These are phyloP conservation scores for Nematodospora anomalae DNA, from an alignment of 1,139 yeast genomes.

Conservation along the genomic window DNA sequence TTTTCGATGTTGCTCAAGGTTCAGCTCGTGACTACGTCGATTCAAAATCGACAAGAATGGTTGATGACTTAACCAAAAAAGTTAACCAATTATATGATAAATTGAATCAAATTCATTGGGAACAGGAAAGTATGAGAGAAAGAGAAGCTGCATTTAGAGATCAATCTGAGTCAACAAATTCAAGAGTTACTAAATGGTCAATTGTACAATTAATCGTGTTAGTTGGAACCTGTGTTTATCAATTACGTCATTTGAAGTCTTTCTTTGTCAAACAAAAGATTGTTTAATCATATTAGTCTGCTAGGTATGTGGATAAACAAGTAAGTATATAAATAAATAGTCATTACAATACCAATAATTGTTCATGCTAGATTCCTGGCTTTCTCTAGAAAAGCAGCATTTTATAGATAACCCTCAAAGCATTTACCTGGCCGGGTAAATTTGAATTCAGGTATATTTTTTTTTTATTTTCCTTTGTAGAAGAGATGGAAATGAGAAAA, in stretches of 20 bases:
- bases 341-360: too few species aligned
- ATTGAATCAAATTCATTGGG: constrained; percentile 45
- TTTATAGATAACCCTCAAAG: too few species aligned
- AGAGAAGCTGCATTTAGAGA: constrained; percentile 50
- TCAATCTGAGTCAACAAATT: constrained; percentile 48
- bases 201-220: constrained; percentile 46
- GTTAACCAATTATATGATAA: constrained; percentile 42
- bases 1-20: constrained; percentile 50
- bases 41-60: constrained; percentile 46
- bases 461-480: too few species aligned
- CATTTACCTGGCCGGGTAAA: too few species aligned
- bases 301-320: too few species aligned
- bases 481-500: too few species aligned
- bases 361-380: too few species aligned
- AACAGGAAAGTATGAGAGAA: constrained; percentile 49
- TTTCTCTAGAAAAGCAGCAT: too few species aligned
- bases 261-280: constrained; percentile 54
- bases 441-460: too few species aligned
- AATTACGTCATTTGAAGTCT: constrained; percentile 51
- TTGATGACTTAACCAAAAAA: constrained; percentile 42
- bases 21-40: constrained; percentile 49
- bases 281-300: too few species aligned
- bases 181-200: constrained; percentile 50
- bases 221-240: constrained; percentile 50
- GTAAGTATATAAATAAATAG: too few species aligned